Percentiles rank a stretch among this genome's conserved stretches.
Conservation (phyloP, 441 rosid species). For the Aleurites moluccanus region DNA sequence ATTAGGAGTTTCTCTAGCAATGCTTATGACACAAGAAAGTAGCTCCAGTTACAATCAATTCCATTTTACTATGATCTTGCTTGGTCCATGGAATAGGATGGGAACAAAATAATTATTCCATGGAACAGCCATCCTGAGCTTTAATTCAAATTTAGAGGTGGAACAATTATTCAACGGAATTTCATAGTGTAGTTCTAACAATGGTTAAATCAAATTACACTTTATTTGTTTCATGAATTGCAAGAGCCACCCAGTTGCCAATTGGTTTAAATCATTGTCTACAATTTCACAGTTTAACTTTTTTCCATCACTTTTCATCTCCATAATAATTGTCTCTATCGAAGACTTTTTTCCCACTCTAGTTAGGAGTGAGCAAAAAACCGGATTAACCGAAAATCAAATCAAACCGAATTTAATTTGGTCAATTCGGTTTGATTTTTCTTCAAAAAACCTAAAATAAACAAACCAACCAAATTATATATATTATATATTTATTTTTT, state of each 20-base stretch:
- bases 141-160: too few species aligned
- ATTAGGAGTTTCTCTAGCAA: background rate
- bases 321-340: background rate
- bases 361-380: too few species aligned
- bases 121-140: too few species aligned
- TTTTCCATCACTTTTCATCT: background rate
- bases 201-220: background rate
- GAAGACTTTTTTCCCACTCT: background rate
- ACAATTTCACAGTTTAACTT: background rate
- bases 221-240: background rate
- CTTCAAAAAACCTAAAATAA: too few species aligned
- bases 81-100: background rate
- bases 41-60: background rate
- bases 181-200: too few species aligned
- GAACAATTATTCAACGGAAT: too few species aligned
- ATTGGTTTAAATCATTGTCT: background rate
- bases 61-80: background rate
- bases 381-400: too few species aligned
- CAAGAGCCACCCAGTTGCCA: background rate
- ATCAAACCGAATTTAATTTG: too few species aligned
- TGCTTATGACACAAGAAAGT: background rate
- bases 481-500: too few species aligned
- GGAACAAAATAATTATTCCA: too few species aligned
- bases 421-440: too few species aligned
- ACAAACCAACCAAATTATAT: too few species aligned